phyloP scores from a whole-genome alignment of 345 rosid species.

The Eucalyptus rudis region DNA sequence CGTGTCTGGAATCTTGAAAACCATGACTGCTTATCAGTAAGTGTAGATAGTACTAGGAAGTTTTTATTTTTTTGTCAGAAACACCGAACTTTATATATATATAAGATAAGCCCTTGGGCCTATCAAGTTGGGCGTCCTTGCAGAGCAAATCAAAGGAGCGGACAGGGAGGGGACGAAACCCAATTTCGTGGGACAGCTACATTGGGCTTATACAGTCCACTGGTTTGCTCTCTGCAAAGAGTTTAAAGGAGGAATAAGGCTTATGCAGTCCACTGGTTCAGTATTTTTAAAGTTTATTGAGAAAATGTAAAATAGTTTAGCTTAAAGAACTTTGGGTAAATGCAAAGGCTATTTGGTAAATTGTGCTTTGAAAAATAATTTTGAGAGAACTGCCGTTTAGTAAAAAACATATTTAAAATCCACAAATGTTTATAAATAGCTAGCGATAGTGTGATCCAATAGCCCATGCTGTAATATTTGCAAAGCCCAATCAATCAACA shows the following conservation, averaged over 20 bases:
- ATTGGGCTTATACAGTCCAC: not conserved
- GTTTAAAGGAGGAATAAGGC: too few relatives aligned
- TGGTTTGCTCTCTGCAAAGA: not conserved
- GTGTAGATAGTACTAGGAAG: not conserved
- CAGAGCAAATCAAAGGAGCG: not conserved
- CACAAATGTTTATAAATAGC: too few relatives aligned
- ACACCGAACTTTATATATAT: not conserved
- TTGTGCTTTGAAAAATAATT: fast-evolving
- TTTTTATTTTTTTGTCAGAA: not conserved
- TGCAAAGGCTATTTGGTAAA: fast-evolving
- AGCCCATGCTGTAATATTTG: not conserved
- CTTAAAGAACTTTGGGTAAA: fast-evolving
- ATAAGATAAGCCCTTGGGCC: not conserved
- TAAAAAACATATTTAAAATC: not conserved
- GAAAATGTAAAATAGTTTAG: too few relatives aligned
- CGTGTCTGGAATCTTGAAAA: not conserved
- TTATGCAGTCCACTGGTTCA: too few relatives aligned
- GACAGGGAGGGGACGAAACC: not conserved
- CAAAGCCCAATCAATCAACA: not conserved
- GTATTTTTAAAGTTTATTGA: fast-evolving
- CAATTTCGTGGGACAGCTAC: not conserved
- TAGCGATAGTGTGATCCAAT: not conserved
- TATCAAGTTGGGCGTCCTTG: not conserved
- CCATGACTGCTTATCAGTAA: not conserved
- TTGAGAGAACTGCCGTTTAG: fast-evolving